Evolutionary conservation across 2,329 filamentous ascomycete genomes (phyloP), one percentile per base, ranked within the genome.

Genomic region (Paracorniculantispora psalliotae): DNA sequence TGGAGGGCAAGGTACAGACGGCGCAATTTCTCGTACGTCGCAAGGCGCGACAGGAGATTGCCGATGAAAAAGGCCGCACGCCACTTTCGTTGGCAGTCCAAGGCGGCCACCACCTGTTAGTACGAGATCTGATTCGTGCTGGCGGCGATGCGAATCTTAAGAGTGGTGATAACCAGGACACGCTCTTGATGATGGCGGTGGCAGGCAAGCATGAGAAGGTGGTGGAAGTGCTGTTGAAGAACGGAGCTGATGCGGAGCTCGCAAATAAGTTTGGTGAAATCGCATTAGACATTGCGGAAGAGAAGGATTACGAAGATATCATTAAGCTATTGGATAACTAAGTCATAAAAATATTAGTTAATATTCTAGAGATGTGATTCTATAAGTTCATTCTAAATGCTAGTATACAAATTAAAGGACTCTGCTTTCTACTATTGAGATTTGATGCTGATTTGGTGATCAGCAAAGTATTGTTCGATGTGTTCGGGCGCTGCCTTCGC

Each of bases 241-340:
- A 46, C 15, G 56, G 56, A 6, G 56, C 39, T 17, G 48, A 59
- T n/a, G 17, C 28, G 1, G 39, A 52, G 17, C 17, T 52, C n/a
- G 13, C 56, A 23, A 59, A 59, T 10, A 52, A 41, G 28, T 59
- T 59, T 52, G 56, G 56, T 2, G 56, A 59, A 41, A 52, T 52
- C 17, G 48, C 56, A 4, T 39, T 59, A 2, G 56, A 59, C 23
- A 47, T 59, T n/a, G 56, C 56, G 8, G 48, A 59, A 8, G 56
- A 59, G 23, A 47, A 39, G 17, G 23, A 47, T 2, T 59, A 17
- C 13, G 2, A 59, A 8, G 30, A 59, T 17, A 30, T 59, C 9
- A 41, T 59, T 1, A 39, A 51, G 28, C 17, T 52, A 2, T 5
- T 59, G 0, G n/a, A 47, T 6, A 10, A 39, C 8, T 59, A 35